Percentiles rank a stretch among this genome's conserved stretches.
phyloP scores from a whole-genome alignment of 495 filamentous ascomycete species.

The Penicillium subrubescens region DNA sequence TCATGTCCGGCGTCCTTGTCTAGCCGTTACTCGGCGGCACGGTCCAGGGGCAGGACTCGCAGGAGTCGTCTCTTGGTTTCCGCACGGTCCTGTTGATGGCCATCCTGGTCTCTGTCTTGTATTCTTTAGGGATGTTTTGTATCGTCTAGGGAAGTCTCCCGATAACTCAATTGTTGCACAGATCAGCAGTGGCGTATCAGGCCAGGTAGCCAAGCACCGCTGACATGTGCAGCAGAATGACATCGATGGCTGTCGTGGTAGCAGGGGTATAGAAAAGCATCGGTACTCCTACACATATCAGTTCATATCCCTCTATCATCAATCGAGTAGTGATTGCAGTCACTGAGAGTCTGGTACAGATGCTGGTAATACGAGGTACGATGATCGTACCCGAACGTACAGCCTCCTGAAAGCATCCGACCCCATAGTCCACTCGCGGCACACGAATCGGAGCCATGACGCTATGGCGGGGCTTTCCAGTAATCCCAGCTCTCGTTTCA shows the following conservation, averaged over 20 bases:
- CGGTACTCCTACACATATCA: not conserved
- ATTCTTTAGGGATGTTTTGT: not conserved
- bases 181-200: not conserved
- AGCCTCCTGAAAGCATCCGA: constrained; percentile 7
- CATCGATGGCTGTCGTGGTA: constrained; percentile 12
- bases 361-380: constrained; percentile 5
- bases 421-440: constrained; percentile 19
- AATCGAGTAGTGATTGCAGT: not conserved
- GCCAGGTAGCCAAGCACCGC: not conserved
- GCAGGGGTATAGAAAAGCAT: not conserved
- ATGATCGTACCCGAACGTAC: not conserved
- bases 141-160: not conserved
- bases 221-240: constrained; percentile 6
- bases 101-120: not conserved
- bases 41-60: not conserved
- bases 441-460: constrained; percentile 18
- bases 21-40: not conserved
- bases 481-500: not conserved
- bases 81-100: not conserved
- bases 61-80: not conserved
- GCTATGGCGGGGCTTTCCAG: constrained; percentile 20
- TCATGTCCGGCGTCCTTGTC: not conserved
- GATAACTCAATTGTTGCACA: not conserved
- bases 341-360: not conserved
- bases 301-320: not conserved